A percentile compares a stretch with the other conserved stretches of the same genome.
phyloP scores from a whole-genome alignment of 257 asterid species.

The Prunella vulgaris region DNA sequence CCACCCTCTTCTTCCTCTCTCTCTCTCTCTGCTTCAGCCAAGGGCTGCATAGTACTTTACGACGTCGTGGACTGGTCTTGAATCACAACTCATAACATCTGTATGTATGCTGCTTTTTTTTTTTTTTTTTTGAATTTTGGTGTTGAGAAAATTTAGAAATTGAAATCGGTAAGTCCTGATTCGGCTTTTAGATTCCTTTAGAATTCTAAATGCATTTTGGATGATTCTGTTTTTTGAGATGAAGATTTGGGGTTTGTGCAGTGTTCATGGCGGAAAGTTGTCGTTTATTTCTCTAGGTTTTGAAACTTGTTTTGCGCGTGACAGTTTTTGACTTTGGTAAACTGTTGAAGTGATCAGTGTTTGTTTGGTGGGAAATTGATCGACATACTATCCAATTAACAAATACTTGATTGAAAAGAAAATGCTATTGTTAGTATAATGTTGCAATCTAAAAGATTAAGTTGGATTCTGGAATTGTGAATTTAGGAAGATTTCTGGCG shows the following conservation, averaged over 20 bases:
- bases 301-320: neutral
- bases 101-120: conserved; percentile 19
- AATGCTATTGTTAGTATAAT: neutral
- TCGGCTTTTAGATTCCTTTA: neutral
- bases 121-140: conserved; percentile 15
- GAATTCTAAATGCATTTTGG: neutral
- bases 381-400: neutral
- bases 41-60: conserved; percentile 18
- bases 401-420: neutral
- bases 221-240: conserved; percentile 7
- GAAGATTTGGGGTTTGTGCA: conserved; percentile 2
- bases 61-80: conserved; percentile 16
- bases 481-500: conserved; percentile 2
- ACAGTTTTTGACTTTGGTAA: neutral
- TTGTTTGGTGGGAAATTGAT: conserved; percentile 6
- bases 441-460: neutral
- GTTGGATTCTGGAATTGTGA: conserved; percentile 14
- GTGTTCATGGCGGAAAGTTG: conserved; percentile 4
- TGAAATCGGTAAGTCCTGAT: conserved; percentile 17
- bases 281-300: neutral
- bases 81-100: conserved; percentile 25
- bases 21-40: conserved; percentile 7
- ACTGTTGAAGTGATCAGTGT: conserved; percentile 10
- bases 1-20: too few species aligned
- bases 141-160: neutral